Evolutionary conservation across 345 rosid species (phyloP), one percentile per base, ranked within the genome.

Genomic region (Moricandia moricandioides): DNA sequence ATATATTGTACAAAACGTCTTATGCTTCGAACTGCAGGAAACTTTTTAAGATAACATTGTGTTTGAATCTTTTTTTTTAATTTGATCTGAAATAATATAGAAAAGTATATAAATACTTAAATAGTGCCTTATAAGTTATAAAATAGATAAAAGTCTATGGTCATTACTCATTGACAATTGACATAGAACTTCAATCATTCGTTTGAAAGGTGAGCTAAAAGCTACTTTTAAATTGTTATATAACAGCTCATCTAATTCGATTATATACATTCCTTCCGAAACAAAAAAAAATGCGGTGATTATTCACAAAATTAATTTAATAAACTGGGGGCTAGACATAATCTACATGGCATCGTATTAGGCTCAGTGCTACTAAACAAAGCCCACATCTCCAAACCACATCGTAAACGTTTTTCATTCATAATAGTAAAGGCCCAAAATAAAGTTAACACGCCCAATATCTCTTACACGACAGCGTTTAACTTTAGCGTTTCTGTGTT

Each of bases 231-330:
- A 43, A 62, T 71, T 14, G 72, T 65, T 65, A 65, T 59, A 57
- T 58, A 71, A 65, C 71, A 45, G 76, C 45, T 77, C 71, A 77
- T 70, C 76, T 64, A 77, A 64, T 76, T 37, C 40, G 43, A 54
- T 29, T 43, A 62, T 61, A 34, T 34, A 16, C 4, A 62, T 10
- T 16, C 2, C 11, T 13, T 33, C 24, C 35, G 0, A 8, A 11
- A 35, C 40, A 35, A 2, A 9, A 33, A 60, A 16, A 67, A 51
- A 14, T 3, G 30, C 51, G 24, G 1, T 69, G 37, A 6, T 66
- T 14, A 47, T 27, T 31, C 43, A 9, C n/a, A 30, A 30, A 24
- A n/a, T 16, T 40, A 3, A 59, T 45, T 12, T 16, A 10, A 35
- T 70, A 2, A 61, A 47, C 24, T 0, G 24, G 24, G 21, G 8